phyloP scores from a whole-genome alignment of 495 filamentous ascomycete species.

The Hypoxylon fragiforme region DNA sequence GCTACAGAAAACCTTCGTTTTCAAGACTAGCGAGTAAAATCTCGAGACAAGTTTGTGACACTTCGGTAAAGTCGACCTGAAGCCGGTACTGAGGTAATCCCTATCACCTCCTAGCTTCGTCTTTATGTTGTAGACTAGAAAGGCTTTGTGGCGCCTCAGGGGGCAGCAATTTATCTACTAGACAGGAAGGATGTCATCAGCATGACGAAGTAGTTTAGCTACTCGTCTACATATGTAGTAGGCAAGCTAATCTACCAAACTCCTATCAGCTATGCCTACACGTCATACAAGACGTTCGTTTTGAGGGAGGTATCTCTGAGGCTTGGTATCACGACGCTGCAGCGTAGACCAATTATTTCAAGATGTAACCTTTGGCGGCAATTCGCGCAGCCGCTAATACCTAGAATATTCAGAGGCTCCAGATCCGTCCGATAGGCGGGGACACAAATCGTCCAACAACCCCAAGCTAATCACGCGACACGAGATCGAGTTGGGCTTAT shows the following conservation, averaged over 20 bases:
- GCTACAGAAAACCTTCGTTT: neutral
- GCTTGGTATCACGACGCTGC: neutral
- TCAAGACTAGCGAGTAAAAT: neutral
- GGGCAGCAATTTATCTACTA: neutral
- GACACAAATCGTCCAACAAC: neutral
- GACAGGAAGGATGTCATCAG: neutral
- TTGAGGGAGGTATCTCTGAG: neutral
- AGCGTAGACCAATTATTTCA: slow-evolving; percentile 1
- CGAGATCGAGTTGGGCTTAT: too few species aligned
- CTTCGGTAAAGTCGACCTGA: slow-evolving; percentile 1
- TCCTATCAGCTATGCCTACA: too few species aligned
- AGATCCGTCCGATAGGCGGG: neutral
- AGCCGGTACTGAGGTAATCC: neutral
- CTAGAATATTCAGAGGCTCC: neutral
- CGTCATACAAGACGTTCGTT: too few species aligned
- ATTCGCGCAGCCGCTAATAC: neutral
- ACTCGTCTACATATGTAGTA: neutral
- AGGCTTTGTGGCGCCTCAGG: too few species aligned
- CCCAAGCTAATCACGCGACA: neutral
- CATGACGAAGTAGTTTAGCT: neutral
- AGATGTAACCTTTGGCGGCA: neutral
- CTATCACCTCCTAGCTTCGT: slow-evolving; percentile 4
- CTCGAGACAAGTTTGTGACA: slow-evolving; percentile 14
- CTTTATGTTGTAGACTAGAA: neutral
- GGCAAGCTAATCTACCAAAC: too few species aligned